These are phyloP conservation scores for Mucor irregularis DNA, from an alignment of 371 early-diverging fungal genomes.

Conservation along the genomic window DNA sequence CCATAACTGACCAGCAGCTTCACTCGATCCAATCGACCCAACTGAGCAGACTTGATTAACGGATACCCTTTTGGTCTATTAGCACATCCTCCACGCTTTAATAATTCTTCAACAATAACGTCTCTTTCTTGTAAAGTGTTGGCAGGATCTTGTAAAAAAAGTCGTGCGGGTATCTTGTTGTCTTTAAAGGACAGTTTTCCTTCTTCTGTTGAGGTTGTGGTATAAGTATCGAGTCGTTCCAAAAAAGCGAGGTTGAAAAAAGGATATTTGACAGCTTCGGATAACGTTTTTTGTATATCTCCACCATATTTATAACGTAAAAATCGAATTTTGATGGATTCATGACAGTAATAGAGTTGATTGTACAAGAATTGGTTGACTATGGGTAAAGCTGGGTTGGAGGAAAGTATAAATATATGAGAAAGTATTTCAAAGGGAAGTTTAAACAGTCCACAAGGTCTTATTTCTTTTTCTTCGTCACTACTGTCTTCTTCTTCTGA, in stretches of 20 bases:
- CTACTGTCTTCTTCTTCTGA: constrained; percentile 1
- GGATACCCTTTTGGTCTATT: constrained; percentile 56
- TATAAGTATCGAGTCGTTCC: constrained; percentile 31
- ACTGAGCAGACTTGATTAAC: constrained; percentile 49
- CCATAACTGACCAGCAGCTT: constrained; percentile 42
- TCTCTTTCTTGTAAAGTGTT: constrained; percentile 9
- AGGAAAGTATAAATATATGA: constrained; percentile 37
- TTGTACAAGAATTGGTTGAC: constrained; percentile 21
- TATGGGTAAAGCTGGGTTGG: constrained; percentile 36
- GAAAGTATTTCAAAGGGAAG: constrained; percentile 46
- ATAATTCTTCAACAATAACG: constrained; percentile 21
- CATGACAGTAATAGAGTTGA: constrained; percentile 28
- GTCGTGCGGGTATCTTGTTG: constrained; percentile 35
- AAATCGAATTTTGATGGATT: constrained; percentile 30
- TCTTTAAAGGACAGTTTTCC: constrained; percentile 8
- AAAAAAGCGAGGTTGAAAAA: constrained; percentile 34
- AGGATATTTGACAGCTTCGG: constrained; percentile 28
- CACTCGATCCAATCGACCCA: constrained; percentile 43
- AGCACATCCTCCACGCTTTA: constrained; percentile 45
- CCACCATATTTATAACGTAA: constrained; percentile 20
- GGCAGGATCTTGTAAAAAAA: constrained; percentile 25
- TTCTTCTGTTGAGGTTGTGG: neutral
- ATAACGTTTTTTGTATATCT: constrained; percentile 17
- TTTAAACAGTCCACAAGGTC: constrained; percentile 6
- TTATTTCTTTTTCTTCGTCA: constrained; percentile 9